Evolutionary conservation across 352 stramenopile genomes (phyloP).

Genomic region (Phytopythium ostracodes): DNA sequence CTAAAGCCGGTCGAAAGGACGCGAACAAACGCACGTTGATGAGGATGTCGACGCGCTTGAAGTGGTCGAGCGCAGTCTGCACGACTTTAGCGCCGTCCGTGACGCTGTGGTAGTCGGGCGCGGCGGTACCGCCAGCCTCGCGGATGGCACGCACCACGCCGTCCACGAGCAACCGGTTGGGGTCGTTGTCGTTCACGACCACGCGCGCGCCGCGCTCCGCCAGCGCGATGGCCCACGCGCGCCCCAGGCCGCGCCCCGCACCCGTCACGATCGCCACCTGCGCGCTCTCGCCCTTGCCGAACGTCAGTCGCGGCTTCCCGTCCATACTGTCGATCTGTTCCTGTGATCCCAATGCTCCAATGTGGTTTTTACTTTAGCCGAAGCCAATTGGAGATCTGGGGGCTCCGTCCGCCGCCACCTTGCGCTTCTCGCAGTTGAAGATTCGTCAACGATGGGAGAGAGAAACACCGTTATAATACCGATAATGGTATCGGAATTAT

Average conservation of each 20-base stretch:
- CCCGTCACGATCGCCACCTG: constrained; percentile 69
- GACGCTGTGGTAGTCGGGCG: constrained; percentile 48
- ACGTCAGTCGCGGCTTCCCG: constrained; percentile 27
- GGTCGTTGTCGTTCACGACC: constrained; percentile 68
- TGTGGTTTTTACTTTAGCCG: neutral
- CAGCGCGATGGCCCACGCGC: constrained; percentile 47
- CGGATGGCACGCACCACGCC: constrained; percentile 35
- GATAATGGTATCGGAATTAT: neutral
- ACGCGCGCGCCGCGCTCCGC: constrained; percentile 43
- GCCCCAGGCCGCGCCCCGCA: constrained; percentile 39
- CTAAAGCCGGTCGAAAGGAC: neutral
- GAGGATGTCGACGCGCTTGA: constrained; percentile 62
- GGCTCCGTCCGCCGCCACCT: no score
- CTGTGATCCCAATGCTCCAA: no score
- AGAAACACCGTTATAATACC: neutral
- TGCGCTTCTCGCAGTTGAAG: neutral
- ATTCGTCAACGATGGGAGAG: constrained; percentile 1
- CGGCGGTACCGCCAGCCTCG: constrained; percentile 32
- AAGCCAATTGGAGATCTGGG: constrained; percentile 16
- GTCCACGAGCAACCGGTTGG: constrained; percentile 39
- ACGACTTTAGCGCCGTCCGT: constrained; percentile 43
- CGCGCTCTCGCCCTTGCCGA: constrained; percentile 35
- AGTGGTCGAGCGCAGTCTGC: constrained; percentile 37
- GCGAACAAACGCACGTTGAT: constrained; percentile 53
- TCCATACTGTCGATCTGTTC: neutral